Conservation (phyloP, 176 grass and related monocot genomes). For the Metroxylon sagu region DNA sequence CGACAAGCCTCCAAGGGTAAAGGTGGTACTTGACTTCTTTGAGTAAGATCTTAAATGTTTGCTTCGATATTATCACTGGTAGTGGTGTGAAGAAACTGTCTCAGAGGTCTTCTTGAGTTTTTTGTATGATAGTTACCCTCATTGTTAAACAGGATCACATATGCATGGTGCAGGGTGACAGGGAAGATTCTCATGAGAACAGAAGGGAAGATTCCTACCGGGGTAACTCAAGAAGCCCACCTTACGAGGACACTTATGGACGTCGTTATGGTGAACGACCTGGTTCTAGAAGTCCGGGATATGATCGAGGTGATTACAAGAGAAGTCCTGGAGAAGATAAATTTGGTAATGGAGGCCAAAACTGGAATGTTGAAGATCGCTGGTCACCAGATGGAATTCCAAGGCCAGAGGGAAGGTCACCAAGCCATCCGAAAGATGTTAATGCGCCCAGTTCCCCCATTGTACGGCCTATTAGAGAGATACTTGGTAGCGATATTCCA, state of each 20-base stretch:
- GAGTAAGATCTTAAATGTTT: slow-evolving; percentile 6
- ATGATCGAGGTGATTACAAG: slow-evolving; percentile 8
- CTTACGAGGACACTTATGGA: slow-evolving; percentile 10
- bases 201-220: slow-evolving; percentile 27
- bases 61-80: background rate
- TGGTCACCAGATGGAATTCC: background rate
- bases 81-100: too few relatives aligned
- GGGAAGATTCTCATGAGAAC: slow-evolving; percentile 22
- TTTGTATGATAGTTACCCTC: too few relatives aligned
- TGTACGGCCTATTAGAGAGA: slow-evolving; percentile 68
- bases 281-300: slow-evolving; percentile 11
- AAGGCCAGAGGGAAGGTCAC: slow-evolving; percentile 1
- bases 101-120: too few relatives aligned
- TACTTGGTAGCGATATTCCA: slow-evolving; percentile 71
- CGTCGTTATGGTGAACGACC: slow-evolving; percentile 3
- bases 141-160: background rate
- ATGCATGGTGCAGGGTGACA: slow-evolving; percentile 26
- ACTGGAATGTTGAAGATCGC: background rate
- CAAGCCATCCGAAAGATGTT: slow-evolving; percentile 8
- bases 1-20: slow-evolving; percentile 26
- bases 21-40: slow-evolving; percentile 28
- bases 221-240: slow-evolving; percentile 25
- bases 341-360: slow-evolving; percentile 31
- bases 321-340: slow-evolving; percentile 23
- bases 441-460: background rate